Evolutionary conservation across 2,329 filamentous ascomycete species (phyloP).

Genomic region (Thermothelomyces thermophilus): DNA sequence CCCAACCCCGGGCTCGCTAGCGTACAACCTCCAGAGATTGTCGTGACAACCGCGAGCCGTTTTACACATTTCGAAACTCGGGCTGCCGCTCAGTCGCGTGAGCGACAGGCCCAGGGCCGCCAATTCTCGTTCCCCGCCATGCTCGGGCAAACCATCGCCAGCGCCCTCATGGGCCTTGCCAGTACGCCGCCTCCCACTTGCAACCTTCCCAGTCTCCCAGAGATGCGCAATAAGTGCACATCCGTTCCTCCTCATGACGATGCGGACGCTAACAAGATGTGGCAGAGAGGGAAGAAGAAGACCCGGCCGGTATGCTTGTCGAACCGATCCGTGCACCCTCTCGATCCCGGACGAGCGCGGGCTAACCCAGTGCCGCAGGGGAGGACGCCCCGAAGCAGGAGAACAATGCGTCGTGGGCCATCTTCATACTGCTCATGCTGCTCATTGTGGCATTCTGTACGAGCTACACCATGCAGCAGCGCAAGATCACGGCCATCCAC

Average conservation of each 20-base stretch:
- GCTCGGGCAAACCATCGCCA: slow-evolving; percentile 31
- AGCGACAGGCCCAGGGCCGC: slow-evolving; percentile 12
- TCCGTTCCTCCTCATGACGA: too few relatives aligned
- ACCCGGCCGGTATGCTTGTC: slow-evolving; percentile 41
- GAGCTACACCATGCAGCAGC: slow-evolving; percentile 93
- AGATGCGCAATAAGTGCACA: not conserved
- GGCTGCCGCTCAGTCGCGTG: slow-evolving; percentile 2
- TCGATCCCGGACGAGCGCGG: not conserved
- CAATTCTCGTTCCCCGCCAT: slow-evolving; percentile 25
- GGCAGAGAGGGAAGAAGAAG: slow-evolving; percentile 40
- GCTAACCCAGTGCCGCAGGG: slow-evolving; percentile 33
- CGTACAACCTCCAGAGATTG: not conserved
- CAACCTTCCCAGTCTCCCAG: not conserved
- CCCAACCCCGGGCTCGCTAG: not conserved
- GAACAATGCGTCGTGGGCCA: slow-evolving; percentile 90
- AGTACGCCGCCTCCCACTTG: slow-evolving; percentile 28
- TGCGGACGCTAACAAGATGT: slow-evolving; percentile 21
- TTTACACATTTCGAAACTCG: not conserved
- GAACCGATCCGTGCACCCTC: slow-evolving; percentile 1
- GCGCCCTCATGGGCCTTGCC: slow-evolving; percentile 34
- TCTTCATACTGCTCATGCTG: slow-evolving; percentile 93
- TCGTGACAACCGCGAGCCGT: slow-evolving; percentile 1
- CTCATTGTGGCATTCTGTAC: slow-evolving; percentile 93
- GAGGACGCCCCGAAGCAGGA: slow-evolving; percentile 85
- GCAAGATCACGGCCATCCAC: slow-evolving; percentile 94